Evolutionary conservation across 2,329 filamentous ascomycete genomes (phyloP), one percentile per base, ranked within the genome.

Genomic region (Myriosclerotinia scirpicola): DNA sequence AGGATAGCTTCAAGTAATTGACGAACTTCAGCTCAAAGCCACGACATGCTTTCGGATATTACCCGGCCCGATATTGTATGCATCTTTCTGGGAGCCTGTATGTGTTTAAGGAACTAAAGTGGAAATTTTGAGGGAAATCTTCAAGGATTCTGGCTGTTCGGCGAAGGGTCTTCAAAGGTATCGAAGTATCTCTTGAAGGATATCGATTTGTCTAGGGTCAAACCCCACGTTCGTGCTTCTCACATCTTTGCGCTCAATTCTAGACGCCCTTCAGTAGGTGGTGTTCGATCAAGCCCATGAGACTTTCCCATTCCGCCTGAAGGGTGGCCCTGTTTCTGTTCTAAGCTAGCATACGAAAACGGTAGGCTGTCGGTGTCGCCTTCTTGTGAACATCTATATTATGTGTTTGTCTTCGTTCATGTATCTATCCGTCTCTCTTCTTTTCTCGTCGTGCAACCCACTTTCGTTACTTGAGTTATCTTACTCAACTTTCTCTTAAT

Each of bases 391-490:
- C 12, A 59, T 52, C 34, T 65, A 58, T 65, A 65, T 65, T 60
- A 60, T 53, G 54, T 60, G 44, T 60, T 36, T 60, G 34, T 48
- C 63, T 65, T 65, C 54, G 30, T 59, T 58, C 54, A 38, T 59
- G 53, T 58, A 40, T 65, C 44, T 65, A 34, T n/a, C 56, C 40
- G 36, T 53, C 34, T 5, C 17, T 53, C 53, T 65, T 46, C 7
- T 26, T 52, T 50, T 20, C 42, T 60, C 17, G 38, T 60, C 42
- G 54, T 65, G 42, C 53, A 65, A 58, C 50, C 36, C 38, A 53
- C 64, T 60, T 53, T 65, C 64, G 44, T 65, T 65, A 53, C 54
- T 53, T 54, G 54, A 60, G 64, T 26, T 36, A 52, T n/a, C 36
- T 65, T 65, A 38, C 55, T 60, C 52, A 17, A 64, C 26, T 22